These are phyloP conservation scores for Colletotrichum gigasporum DNA, from an alignment of 2,329 filamentous ascomycete species.

Conservation along the genomic window DNA sequence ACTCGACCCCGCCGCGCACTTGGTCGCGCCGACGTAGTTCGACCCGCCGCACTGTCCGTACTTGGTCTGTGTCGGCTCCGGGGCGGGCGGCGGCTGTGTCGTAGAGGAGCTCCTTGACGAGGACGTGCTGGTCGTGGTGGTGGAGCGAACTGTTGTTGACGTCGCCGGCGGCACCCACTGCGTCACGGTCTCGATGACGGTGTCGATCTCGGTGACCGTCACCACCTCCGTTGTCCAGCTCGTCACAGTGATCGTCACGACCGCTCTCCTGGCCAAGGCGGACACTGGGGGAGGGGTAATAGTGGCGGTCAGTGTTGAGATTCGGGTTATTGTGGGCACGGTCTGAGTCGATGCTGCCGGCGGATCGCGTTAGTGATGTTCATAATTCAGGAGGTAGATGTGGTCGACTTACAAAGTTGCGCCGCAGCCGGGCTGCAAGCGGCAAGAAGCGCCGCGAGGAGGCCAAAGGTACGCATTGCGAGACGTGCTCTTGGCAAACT, in stretches of 20 bases:
- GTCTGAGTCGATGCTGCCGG: background rate
- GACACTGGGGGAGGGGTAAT: background rate
- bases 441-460: background rate
- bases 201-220: conserved; percentile 13
- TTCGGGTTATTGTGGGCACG: background rate
- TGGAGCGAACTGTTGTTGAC: background rate
- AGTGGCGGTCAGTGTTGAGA: background rate
- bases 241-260: conserved; percentile 16
- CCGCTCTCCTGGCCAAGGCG: background rate
- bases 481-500: background rate
- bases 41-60: conserved; percentile 30
- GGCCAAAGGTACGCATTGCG: background rate
- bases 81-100: background rate
- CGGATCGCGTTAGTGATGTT: no score
- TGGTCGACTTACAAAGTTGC: conserved; percentile 23
- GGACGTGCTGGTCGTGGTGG: background rate
- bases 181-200: conserved; percentile 22
- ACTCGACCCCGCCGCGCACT: conserved; percentile 18
- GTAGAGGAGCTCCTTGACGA: background rate
- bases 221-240: conserved; percentile 20
- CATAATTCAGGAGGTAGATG: conserved; percentile 61
- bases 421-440: background rate
- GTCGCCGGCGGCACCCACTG: conserved; percentile 10
- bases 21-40: conserved; percentile 17
- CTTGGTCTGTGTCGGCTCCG: conserved; percentile 24